Evolutionary conservation across 768 basidiomycete species (phyloP).

Genomic region (Pulveroboletus sp.): DNA sequence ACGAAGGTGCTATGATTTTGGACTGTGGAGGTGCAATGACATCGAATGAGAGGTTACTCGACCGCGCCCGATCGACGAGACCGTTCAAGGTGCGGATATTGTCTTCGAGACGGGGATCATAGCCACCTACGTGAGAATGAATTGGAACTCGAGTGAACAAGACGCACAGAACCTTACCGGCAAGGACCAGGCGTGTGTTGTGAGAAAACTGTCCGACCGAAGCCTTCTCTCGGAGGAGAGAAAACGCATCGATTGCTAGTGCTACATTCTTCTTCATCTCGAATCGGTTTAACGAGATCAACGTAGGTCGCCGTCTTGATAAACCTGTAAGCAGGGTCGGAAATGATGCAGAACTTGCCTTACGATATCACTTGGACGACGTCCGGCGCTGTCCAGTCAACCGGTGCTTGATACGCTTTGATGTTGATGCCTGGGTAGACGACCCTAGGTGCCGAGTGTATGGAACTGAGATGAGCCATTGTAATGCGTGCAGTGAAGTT

Average conservation of each 20-base stretch:
- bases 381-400: slow-evolving; percentile 44
- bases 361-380: slow-evolving; percentile 55
- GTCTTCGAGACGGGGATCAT: slow-evolving; percentile 82
- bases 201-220: slow-evolving; percentile 18
- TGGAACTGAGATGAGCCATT: slow-evolving; percentile 64
- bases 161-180: slow-evolving; percentile 43
- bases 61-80: slow-evolving; percentile 56
- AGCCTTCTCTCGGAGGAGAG: slow-evolving; percentile 40
- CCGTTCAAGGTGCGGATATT: slow-evolving; percentile 65
- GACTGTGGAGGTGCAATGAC: slow-evolving; percentile 48
- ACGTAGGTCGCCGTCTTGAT: slow-evolving; percentile 54
- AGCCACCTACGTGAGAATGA: slow-evolving; percentile 58
- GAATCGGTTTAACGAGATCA: slow-evolving; percentile 90
- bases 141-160: background rate
- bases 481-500: slow-evolving; percentile 84
- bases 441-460: slow-evolving; percentile 59
- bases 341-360: slow-evolving; percentile 18
- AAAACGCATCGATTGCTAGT: slow-evolving; percentile 78
- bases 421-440: slow-evolving; percentile 96
- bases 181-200: slow-evolving; percentile 68
- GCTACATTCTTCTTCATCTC: slow-evolving; percentile 91
- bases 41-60: slow-evolving; percentile 52
- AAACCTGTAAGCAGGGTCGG: slow-evolving; percentile 21
- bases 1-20: slow-evolving; percentile 36
- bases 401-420: slow-evolving; percentile 53